phyloP scores from a whole-genome alignment of 2,329 filamentous ascomycete species.

The Claviceps fusiformis region DNA sequence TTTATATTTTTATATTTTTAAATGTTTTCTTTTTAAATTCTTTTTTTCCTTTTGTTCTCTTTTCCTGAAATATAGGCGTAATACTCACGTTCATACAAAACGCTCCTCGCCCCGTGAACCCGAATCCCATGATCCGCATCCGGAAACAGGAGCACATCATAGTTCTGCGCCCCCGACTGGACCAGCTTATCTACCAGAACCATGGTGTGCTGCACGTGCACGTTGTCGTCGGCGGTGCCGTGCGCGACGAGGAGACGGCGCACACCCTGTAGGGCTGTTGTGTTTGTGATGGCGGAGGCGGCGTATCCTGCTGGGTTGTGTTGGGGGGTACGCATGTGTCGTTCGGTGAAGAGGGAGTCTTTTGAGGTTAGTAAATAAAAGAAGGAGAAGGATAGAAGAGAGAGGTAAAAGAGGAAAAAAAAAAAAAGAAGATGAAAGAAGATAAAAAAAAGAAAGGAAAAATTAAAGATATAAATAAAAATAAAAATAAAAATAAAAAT shows the following conservation, averaged over 20 bases:
- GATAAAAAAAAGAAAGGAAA: too few species aligned
- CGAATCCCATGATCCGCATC: neutral
- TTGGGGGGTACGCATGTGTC: constrained; percentile 53
- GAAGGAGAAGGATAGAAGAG: too few species aligned
- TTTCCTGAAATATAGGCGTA: too few species aligned
- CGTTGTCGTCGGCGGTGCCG: constrained; percentile 57
- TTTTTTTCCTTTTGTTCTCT: too few species aligned
- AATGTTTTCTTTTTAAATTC: too few species aligned
- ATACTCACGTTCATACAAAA: too few species aligned
- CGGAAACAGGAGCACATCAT: constrained; percentile 48
- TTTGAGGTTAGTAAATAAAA: too few species aligned
- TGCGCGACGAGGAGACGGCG: constrained; percentile 50
- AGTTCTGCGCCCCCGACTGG: constrained; percentile 37
- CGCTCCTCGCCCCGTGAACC: constrained; percentile 22
- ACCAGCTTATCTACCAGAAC: constrained; percentile 49
- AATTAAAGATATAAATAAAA: too few species aligned
- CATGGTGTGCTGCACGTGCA: constrained; percentile 55
- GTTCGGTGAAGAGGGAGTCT: constrained; percentile 57
- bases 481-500: too few species aligned
- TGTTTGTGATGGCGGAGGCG: constrained; percentile 42
- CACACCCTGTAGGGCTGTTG: constrained; percentile 48
- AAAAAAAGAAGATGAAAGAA: too few species aligned
- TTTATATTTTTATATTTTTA: too few species aligned
- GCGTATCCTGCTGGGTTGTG: constrained; percentile 47
- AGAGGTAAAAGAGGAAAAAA: too few species aligned